Conservation (phyloP, 768 basidiomycete genomes). For the Gloeostereum incarnatum region DNA sequence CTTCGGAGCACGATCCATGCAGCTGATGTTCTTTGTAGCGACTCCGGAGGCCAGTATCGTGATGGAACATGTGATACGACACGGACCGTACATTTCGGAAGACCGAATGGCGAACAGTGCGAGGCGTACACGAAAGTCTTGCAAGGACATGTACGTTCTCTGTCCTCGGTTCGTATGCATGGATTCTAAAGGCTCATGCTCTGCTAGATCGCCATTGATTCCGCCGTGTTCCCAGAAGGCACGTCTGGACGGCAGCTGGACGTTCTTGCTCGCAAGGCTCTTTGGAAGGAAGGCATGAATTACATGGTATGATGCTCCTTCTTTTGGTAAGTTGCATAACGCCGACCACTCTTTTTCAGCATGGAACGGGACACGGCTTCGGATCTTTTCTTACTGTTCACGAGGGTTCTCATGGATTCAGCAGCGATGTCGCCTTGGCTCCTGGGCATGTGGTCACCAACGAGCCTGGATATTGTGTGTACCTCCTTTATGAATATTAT, state of each 20-base stretch:
- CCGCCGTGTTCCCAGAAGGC: slow-evolving; percentile 83
- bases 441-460: slow-evolving; percentile 92
- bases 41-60: slow-evolving; percentile 84
- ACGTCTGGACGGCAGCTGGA: slow-evolving; percentile 79
- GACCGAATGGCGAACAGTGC: slow-evolving; percentile 76
- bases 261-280: slow-evolving; percentile 79
- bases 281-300: slow-evolving; percentile 83
- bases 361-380: slow-evolving; percentile 89
- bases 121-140: slow-evolving; percentile 92
- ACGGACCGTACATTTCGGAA: slow-evolving; percentile 78
- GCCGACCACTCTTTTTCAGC: slow-evolving; percentile 29
- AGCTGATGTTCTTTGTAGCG: slow-evolving; percentile 34
- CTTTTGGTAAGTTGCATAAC: slow-evolving; percentile 1
- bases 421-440: slow-evolving; percentile 54
- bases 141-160: slow-evolving; percentile 81
- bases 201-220: slow-evolving; percentile 79
- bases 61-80: slow-evolving; percentile 90
- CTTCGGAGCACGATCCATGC: slow-evolving; percentile 6
- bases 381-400: slow-evolving; percentile 83
- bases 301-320: slow-evolving; percentile 45
- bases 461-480: slow-evolving; percentile 88
- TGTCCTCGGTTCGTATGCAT: slow-evolving; percentile 7
- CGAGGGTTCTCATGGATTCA: slow-evolving; percentile 78
- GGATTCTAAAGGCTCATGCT: slow-evolving; percentile 1
- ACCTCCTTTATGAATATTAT: slow-evolving; percentile 6